A percentile compares a stretch with the other conserved stretches of the same genome.
Conservation (phyloP, 164 flowering plant genomes). For the Macadamia tetraphylla region DNA sequence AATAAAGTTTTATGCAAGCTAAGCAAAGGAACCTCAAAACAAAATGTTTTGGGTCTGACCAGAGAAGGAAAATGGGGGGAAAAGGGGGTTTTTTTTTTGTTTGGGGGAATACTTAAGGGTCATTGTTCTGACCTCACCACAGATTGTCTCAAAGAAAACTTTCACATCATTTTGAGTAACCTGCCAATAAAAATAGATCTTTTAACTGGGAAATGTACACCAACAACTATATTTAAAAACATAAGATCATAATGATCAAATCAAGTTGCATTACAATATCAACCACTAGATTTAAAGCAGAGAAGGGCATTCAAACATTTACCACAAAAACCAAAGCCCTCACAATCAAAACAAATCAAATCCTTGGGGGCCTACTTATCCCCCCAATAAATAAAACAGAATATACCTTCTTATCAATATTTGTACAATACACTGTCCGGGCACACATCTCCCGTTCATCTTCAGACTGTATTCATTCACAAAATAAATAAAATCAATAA, state of each 20-base stretch:
- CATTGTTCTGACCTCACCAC: slow-evolving; percentile 74
- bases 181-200: slow-evolving; percentile 34
- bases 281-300: background rate
- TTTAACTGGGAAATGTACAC: background rate
- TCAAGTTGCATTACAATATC: background rate
- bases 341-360: background rate
- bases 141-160: slow-evolving; percentile 74
- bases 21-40: background rate
- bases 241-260: background rate
- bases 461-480: slow-evolving; percentile 57
- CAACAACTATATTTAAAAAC: background rate
- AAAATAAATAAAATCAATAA: slow-evolving; percentile 5
- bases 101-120: background rate
- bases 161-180: slow-evolving; percentile 86
- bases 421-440: slow-evolving; percentile 91
- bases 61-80: background rate
- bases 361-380: no score
- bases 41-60: background rate
- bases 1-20: slow-evolving; percentile 5
- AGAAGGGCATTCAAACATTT: background rate
- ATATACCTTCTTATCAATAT: slow-evolving; percentile 92
- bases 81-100: no score
- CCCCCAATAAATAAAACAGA: background rate
- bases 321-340: no score
- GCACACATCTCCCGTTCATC: slow-evolving; percentile 99